Base-by-base conservation (phyloP, 2,329 filamentous ascomycete genomes). In the Pezicula radicicola region DNA sequence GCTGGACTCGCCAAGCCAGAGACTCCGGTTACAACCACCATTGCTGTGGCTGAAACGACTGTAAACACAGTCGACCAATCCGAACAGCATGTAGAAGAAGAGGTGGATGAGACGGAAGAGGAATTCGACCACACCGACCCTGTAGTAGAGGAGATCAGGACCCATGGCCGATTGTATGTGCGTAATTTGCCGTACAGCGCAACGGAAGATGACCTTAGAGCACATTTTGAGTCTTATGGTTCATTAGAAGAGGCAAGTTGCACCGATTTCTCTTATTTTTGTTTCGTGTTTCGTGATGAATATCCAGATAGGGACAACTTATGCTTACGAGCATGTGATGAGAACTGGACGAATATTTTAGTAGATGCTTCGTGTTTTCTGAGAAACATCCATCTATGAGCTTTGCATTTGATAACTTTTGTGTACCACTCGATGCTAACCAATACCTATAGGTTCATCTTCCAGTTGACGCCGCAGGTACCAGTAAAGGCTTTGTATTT, bases 231-330 rank as follows among this genome's bases (percentile, higher is more conserved):
- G 43, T 76, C 78, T 25, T 93, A 87, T 68, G 93, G 92, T 36
- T 75, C 79, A 51, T 72, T 97, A 44, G 82, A 45, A 28, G 42
- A 45, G 42, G 42, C 27, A 45, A 45, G 27, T 28, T 27, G 21
- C 27, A 8, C 10, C 28, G 4, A 62, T 61, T 53, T 49, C 47
- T 52, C 49, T 61, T 52, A 30, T 33, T 45, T 27, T 25, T 13
- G 8, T 47, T 25, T 49, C 37, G 50, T 55, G 61, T 78, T 76
- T 75, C 72, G 81, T 93, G 94, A 97, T 97, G 93, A 97, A 90
- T 76, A 83, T 83, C 88, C 88, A 84, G 94, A 97, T 97, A 97
- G 94, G 94, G 94, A 97, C 94, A 97, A 85, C 93, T 91, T 89
- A 97, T 93, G 88, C 88, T 78, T 65, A 70, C 72, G 67, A 75